These are phyloP conservation scores for Komagataella kurtzmanii DNA, from an alignment of 805 yeast species.

Conservation along the genomic window DNA sequence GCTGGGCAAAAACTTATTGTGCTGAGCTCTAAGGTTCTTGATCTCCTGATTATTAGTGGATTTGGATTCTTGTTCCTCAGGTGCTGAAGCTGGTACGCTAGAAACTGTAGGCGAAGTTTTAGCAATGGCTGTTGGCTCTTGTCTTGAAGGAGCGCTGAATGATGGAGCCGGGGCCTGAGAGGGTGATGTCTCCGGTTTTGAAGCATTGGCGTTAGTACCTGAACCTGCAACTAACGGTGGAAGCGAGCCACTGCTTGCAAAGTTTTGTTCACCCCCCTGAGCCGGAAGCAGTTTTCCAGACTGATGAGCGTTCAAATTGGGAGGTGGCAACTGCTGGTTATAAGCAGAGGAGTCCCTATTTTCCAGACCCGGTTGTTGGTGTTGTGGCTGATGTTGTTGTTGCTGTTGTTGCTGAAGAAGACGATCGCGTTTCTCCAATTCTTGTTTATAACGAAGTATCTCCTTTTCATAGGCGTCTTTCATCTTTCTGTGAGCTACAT, in stretches of 20 bases:
- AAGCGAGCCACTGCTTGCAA: not conserved
- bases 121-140: conserved; percentile 3
- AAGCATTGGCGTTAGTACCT: not conserved
- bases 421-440: conserved; percentile 72
- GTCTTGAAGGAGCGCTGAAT: conserved; percentile 1
- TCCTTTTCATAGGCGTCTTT: conserved; percentile 95
- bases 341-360: not conserved
- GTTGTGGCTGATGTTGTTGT: conserved; percentile 29
- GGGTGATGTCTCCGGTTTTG: conserved; percentile 6
- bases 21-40: conserved; percentile 24
- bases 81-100: conserved; percentile 6
- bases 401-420: conserved; percentile 27
- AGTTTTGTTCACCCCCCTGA: not conserved
- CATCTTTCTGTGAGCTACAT: conserved; percentile 86
- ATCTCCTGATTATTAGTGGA: not conserved
- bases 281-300: not conserved
- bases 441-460: conserved; percentile 71
- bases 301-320: conserved; percentile 14
- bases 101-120: conserved; percentile 9
- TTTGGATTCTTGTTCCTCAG: not conserved
- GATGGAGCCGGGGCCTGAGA: conserved; percentile 6
- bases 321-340: conserved; percentile 20
- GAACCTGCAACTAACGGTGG: not conserved
- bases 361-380: conserved; percentile 6
- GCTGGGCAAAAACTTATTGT: conserved; percentile 70